Evolutionary conservation across 2,329 filamentous ascomycete species (phyloP).

Genomic region (Neocatenulostroma microsporum): DNA sequence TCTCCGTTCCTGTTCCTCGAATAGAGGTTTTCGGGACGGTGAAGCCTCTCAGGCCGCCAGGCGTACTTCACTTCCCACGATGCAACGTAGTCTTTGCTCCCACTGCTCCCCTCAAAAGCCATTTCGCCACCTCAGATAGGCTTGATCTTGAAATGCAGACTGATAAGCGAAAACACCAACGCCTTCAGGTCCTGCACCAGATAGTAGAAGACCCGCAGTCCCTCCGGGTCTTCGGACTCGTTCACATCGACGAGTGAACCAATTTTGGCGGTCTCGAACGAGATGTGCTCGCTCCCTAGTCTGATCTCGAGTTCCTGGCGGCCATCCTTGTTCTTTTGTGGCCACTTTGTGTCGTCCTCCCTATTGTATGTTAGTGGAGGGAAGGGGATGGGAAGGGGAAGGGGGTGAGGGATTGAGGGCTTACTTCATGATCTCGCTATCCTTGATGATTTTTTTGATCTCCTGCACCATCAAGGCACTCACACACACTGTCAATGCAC

Average conservation of each 20-base stretch:
- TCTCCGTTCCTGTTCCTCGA: too few species aligned
- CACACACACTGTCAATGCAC: conserved; percentile 99
- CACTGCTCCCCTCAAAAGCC: too few species aligned
- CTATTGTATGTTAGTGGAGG: too few species aligned
- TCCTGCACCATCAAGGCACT: conserved; percentile 84
- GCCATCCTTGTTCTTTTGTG: conserved; percentile 98
- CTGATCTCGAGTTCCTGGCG: conserved; percentile 94
- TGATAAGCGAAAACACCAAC: conserved; percentile 90
- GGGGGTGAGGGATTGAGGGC: too few species aligned
- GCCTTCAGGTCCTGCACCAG: conserved; percentile 96
- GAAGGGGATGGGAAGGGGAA: too few species aligned
- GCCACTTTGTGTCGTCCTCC: conserved; percentile 98
- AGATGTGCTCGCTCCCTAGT: conserved; percentile 90
- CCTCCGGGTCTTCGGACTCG: conserved; percentile 91
- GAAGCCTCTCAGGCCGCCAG: too few species aligned
- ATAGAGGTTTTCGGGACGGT: too few species aligned
- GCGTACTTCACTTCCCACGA: too few species aligned
- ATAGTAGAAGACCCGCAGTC: conserved; percentile 95
- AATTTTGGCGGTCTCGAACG: conserved; percentile 98
- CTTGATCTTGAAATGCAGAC: conserved; percentile 96
- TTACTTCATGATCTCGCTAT: conserved; percentile 95
- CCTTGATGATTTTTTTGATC: conserved; percentile 94
- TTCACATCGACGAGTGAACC: conserved; percentile 94
- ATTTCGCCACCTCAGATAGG: too few species aligned
- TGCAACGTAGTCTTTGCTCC: too few species aligned